Evolutionary conservation across 805 yeast genomes (phyloP).

Genomic region (Candida pseudoglaebosa): DNA sequence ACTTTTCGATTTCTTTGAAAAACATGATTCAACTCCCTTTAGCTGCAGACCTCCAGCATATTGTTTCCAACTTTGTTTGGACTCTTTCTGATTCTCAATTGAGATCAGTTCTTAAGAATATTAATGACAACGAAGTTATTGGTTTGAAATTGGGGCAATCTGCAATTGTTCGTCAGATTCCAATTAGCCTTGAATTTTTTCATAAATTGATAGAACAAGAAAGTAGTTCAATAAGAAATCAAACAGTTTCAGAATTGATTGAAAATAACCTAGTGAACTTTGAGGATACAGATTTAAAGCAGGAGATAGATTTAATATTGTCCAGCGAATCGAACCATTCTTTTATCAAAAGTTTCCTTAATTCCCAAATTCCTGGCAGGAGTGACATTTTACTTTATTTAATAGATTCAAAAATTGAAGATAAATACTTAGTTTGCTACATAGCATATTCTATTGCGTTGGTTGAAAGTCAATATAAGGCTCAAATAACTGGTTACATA

Average conservation of each 20-base stretch:
- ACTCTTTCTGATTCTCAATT: conserved; percentile 12
- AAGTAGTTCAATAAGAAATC: conserved; percentile 4
- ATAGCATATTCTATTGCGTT: conserved; percentile 17
- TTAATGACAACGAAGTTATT: neutral
- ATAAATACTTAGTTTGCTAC: conserved; percentile 14
- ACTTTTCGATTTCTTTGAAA: neutral
- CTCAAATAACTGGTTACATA: conserved; percentile 4
- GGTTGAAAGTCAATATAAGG: conserved; percentile 2
- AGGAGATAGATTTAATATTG: conserved; percentile 1
- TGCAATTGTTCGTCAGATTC: neutral
- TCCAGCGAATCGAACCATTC: conserved; percentile 3
- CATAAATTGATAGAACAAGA: conserved; percentile 1
- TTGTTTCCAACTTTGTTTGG: conserved; percentile 22
- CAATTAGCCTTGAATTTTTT: neutral
- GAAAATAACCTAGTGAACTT: conserved; percentile 7
- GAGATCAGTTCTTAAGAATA: neutral
- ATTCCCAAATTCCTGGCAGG: conserved; percentile 5
- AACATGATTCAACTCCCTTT: neutral
- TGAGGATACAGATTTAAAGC: conserved; percentile 1
- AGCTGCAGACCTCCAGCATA: conserved; percentile 11
- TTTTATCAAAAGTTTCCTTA: conserved; percentile 11
- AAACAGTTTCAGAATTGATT: conserved; percentile 6
- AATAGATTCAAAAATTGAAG: conserved; percentile 10
- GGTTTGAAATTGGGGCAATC: conserved; percentile 2
- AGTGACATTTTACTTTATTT: conserved; percentile 9